Conservation (phyloP, 305 asterid species). For the Plantago lanceolata region DNA sequence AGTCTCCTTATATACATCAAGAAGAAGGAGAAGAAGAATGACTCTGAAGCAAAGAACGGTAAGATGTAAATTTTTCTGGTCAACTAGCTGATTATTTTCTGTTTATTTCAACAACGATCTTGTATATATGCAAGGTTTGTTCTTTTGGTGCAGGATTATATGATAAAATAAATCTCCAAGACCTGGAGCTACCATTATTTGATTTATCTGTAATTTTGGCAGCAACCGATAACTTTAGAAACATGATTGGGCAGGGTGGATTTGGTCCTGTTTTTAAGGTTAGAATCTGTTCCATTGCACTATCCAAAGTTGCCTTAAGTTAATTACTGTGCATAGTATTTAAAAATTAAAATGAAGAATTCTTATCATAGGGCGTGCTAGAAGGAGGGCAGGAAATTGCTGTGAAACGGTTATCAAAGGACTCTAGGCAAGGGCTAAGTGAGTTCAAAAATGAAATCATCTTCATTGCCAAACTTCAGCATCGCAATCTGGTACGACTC, state of each 20-base stretch:
- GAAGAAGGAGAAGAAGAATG: constrained; percentile 19
- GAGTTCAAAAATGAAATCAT: constrained; percentile 57
- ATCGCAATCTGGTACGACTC: constrained; percentile 23
- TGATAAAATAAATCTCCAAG: not conserved
- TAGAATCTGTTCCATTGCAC: not conserved
- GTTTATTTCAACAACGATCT: no score
- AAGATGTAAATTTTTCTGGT: not conserved
- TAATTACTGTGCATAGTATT: no score
- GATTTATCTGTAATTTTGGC: constrained; percentile 22
- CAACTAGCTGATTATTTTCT: no score
- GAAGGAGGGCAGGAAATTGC: constrained; percentile 48
- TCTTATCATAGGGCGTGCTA: constrained; percentile 36
- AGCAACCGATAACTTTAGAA: constrained; percentile 32
- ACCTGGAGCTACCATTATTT: constrained; percentile 30
- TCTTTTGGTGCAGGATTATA: no score
- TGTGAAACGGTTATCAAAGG: constrained; percentile 47
- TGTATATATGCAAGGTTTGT: no score
- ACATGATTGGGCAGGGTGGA: constrained; percentile 47
- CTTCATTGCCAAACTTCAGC: constrained; percentile 46
- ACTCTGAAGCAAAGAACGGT: not conserved
- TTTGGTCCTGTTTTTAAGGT: constrained; percentile 52
- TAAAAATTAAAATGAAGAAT: no score
- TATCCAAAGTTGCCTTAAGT: not conserved
- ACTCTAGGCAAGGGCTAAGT: constrained; percentile 44
- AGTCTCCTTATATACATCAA: constrained; percentile 18